Conservation (phyloP, 345 rosid species). For the Hevea brasiliensis region DNA sequence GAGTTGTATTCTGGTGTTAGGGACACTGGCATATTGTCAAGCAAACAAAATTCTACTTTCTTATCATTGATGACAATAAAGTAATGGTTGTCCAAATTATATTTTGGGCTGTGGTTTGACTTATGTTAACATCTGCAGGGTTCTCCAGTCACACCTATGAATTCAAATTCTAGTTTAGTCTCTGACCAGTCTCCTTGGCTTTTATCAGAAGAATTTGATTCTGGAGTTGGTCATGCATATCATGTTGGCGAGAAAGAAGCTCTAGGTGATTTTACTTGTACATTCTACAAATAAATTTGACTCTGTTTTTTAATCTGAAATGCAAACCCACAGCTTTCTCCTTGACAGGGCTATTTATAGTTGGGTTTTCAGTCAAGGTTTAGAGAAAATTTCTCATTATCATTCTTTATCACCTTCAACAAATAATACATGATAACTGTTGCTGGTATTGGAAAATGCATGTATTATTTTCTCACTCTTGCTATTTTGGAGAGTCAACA, state of each 20-base stretch:
- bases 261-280: conserved; percentile 28
- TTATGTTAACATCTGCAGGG: conserved; percentile 51
- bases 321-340: too few species aligned
- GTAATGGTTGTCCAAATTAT: conserved; percentile 2
- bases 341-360: neutral
- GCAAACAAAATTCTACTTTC: neutral
- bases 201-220: conserved; percentile 62
- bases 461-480: conserved; percentile 11
- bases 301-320: neutral
- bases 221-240: conserved; percentile 44
- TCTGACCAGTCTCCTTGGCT: conserved; percentile 57
- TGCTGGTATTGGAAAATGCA: neutral
- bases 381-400: neutral
- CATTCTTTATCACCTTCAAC: neutral
- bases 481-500: conserved; percentile 39
- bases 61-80: neutral
- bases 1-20: neutral
- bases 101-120: conserved; percentile 20
- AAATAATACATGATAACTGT: neutral
- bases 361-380: conserved; percentile 13
- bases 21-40: neutral
- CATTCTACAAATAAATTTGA: conserved; percentile 11
- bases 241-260: conserved; percentile 36
- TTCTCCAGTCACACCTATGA: conserved; percentile 71
- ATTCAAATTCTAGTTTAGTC: conserved; percentile 77